A percentile compares a stretch with the other conserved stretches of the same genome.
Evolutionary conservation across 768 basidiomycete species (phyloP).

Genomic region (Butyriboletus loyo): DNA sequence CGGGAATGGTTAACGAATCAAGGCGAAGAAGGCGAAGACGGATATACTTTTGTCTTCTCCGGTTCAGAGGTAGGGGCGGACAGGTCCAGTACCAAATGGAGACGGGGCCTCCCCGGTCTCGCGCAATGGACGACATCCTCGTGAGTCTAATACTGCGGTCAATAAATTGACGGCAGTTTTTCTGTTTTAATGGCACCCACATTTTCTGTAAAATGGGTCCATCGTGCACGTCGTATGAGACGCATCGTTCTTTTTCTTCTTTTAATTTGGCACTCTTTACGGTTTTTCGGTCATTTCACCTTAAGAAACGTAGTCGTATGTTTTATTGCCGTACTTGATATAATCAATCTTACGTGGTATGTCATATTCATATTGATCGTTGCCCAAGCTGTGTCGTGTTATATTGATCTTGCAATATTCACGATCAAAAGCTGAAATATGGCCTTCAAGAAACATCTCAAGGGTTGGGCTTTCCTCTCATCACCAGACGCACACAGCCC

Average conservation of each 20-base stretch:
- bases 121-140: slow-evolving; percentile 28
- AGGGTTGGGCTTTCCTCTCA: not conserved
- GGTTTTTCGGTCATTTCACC: not conserved
- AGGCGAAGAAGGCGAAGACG: slow-evolving; percentile 30
- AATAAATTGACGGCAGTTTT: not conserved
- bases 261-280: slow-evolving; percentile 7
- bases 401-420: no score
- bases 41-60: slow-evolving; percentile 23
- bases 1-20: slow-evolving; percentile 28
- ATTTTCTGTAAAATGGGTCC: slow-evolving; percentile 6
- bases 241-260: not conserved
- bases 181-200: not conserved
- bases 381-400: no score
- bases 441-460: not conserved
- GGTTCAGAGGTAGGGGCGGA: slow-evolving; percentile 14
- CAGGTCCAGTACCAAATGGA: slow-evolving; percentile 26
- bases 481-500: not conserved
- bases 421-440: no score
- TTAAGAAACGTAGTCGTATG: slow-evolving; percentile 13
- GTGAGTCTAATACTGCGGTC: slow-evolving; percentile 9
- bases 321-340: slow-evolving; percentile 23
- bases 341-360: slow-evolving; percentile 14
- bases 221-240: slow-evolving; percentile 11
- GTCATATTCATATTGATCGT: not conserved
- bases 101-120: slow-evolving; percentile 33